A percentile compares a stretch with the other conserved stretches of the same genome.
These are phyloP conservation scores for Rauvolfia tetraphylla DNA, from an alignment of 257 asterid genomes.

Conservation along the genomic window DNA sequence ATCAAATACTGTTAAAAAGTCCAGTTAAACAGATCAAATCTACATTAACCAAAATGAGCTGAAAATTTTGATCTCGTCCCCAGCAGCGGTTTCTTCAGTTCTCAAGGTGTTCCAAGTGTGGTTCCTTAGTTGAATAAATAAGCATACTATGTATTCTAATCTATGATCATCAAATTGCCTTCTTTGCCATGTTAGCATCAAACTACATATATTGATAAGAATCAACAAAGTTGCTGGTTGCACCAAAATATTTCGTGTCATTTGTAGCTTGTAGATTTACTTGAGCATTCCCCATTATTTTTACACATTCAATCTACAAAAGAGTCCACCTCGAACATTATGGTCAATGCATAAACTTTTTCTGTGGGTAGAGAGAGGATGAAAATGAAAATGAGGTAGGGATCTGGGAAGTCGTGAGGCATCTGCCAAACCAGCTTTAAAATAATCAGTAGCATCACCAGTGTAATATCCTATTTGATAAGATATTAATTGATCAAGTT, in stretches of 20 bases:
- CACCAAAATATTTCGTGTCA: neutral
- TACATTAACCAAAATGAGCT: neutral
- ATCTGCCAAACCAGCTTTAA: neutral
- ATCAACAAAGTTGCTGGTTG: neutral
- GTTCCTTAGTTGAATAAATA: neutral
- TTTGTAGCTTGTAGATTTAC: neutral
- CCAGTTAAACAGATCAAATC: neutral
- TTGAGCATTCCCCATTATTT: neutral
- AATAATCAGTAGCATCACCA: neutral
- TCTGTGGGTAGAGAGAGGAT: neutral
- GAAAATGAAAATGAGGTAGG: neutral
- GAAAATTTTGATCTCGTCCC: neutral
- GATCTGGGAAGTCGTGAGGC: neutral
- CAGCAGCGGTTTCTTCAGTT: neutral
- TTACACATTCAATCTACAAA: neutral
- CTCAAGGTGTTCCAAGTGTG: neutral
- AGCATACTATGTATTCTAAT: neutral
- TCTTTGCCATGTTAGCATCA: neutral
- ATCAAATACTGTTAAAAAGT: neutral
- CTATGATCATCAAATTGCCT: neutral
- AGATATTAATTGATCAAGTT: neutral
- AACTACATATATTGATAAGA: neutral
- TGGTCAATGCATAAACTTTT: neutral
- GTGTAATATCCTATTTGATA: neutral
- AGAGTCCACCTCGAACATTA: neutral